phyloP scores from a whole-genome alignment of 2,329 filamentous ascomycete species.

The Aspergillus neotritici region DNA sequence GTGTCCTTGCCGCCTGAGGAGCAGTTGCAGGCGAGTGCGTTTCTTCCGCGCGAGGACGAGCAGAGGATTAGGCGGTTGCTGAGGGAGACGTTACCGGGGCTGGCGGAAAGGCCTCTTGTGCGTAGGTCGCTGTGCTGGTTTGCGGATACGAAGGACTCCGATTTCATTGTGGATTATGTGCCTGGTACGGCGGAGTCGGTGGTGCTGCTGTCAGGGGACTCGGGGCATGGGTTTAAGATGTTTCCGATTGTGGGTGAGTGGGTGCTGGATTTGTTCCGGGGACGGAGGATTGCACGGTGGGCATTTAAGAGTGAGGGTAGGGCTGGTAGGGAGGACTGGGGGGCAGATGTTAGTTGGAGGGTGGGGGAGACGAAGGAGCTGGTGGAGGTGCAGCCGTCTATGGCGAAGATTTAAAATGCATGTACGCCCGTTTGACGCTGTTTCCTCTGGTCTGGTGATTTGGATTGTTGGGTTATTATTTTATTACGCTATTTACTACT shows the following conservation, averaged over 20 bases:
- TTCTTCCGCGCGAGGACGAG: conserved; percentile 52
- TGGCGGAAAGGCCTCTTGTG: conserved; percentile 53
- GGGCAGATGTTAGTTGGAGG: conserved; percentile 46
- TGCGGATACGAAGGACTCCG: conserved; percentile 55
- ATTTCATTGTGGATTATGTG: conserved; percentile 57
- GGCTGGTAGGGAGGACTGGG: conserved; percentile 33
- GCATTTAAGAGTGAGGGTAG: conserved; percentile 44
- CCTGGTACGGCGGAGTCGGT: conserved; percentile 45
- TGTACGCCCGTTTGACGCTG: too few relatives aligned
- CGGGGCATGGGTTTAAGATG: conserved; percentile 60
- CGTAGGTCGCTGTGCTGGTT: conserved; percentile 58
- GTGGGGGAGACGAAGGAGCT: conserved; percentile 35
- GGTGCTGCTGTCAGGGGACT: conserved; percentile 53
- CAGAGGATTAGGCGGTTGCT: conserved; percentile 48
- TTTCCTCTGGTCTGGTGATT: too few relatives aligned
- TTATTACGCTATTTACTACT: too few relatives aligned
- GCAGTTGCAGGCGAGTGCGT: conserved; percentile 34
- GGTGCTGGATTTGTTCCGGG: conserved; percentile 45
- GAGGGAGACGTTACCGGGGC: conserved; percentile 47
- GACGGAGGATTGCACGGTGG: conserved; percentile 47
- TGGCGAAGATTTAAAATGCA: conserved; percentile 16
- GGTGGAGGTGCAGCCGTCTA: conserved; percentile 14
- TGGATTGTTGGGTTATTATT: too few relatives aligned
- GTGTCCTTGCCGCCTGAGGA: conserved; percentile 42
- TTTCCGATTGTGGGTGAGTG: conserved; percentile 55